Base-by-base conservation (phyloP, 441 rosid genomes). In the Arabidopsis hybrid region DNA sequence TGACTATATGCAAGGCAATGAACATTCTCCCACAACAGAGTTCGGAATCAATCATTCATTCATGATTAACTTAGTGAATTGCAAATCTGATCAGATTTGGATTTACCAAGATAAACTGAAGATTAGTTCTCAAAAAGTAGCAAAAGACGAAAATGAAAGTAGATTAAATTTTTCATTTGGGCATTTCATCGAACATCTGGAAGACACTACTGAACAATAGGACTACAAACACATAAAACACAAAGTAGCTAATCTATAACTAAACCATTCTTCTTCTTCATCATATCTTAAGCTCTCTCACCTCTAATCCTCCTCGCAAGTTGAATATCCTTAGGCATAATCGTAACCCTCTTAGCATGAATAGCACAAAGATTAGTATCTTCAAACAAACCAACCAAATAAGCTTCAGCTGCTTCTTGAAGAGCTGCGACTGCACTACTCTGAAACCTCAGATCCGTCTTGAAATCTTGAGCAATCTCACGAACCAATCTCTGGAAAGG, bases 391-490 rank as follows among this genome's bases (percentile, higher is more conserved):
- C 76, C 76, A 32, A 72, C 76, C 1, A 72, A 18, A 4, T 72
- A 72, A 17, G 76, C 76, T 4, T 72, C 76, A 1, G 76, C 76
- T 3, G 76, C 76, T 4, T 72, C 76, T 6, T 72, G 76, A 10
- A 72, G 76, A 72, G 76, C 76, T 3, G 77, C 77, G 1, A 74
- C 78, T 2, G 87, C 87, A 34, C 85, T 79, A 66, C 89, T 84
- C 67, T 86, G 89, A 70, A 86, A 86, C 77, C 89, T 67, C 14
- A 86, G 78, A 72, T 86, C 87, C 7, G 89, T 86, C 71, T 86
- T 86, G 79, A 86, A 86, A 38, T 86, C 89, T 72, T 86, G 89
- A 56, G 89, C 89, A 0, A 86, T 86, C 74, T 86, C 89, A 49
- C 89, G 74, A 8, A 75, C 79, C 0, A 75, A 11, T 1, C 79